Percentiles rank a stretch among this genome's conserved stretches.
These are phyloP conservation scores for Lolium rigidum DNA, from an alignment of 176 grass and related monocot genomes.

Conservation along the genomic window DNA sequence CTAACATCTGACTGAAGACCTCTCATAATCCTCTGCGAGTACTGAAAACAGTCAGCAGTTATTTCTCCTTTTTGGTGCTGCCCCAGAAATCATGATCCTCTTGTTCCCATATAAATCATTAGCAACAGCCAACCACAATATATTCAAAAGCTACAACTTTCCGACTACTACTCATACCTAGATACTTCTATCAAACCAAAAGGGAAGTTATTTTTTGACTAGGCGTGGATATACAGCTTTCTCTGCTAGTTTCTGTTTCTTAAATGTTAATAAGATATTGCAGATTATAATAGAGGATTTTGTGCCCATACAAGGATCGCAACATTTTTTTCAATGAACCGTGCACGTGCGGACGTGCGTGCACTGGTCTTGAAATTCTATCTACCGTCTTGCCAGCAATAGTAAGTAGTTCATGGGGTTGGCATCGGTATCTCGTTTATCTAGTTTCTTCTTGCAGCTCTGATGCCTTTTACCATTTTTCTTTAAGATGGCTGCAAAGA, in stretches of 20 bases:
- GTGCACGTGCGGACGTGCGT: no score
- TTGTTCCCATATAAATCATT: background rate
- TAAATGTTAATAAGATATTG: no score
- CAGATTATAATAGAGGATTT: background rate
- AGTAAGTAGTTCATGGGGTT: background rate
- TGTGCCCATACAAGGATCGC: background rate
- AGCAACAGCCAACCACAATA: background rate
- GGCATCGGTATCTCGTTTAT: background rate
- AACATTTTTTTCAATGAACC: background rate
- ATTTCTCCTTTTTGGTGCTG: background rate
- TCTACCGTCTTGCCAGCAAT: slow-evolving; percentile 1
- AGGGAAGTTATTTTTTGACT: background rate
- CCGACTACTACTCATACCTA: background rate
- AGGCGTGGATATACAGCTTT: background rate
- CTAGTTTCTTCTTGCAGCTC: slow-evolving; percentile 29
- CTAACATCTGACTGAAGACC: background rate
- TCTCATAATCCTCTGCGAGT: background rate
- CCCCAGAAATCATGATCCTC: background rate
- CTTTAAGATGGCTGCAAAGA: slow-evolving; percentile 12
- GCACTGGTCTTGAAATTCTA: background rate
- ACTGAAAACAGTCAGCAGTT: background rate
- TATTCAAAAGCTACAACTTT: background rate
- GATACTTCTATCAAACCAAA: background rate
- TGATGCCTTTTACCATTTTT: background rate
- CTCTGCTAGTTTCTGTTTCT: no score